A percentile compares a stretch with the other conserved stretches of the same genome.
These are phyloP conservation scores for Schizosaccharomyces octosporus DNA, from an alignment of 805 yeast species.

Conservation along the genomic window DNA sequence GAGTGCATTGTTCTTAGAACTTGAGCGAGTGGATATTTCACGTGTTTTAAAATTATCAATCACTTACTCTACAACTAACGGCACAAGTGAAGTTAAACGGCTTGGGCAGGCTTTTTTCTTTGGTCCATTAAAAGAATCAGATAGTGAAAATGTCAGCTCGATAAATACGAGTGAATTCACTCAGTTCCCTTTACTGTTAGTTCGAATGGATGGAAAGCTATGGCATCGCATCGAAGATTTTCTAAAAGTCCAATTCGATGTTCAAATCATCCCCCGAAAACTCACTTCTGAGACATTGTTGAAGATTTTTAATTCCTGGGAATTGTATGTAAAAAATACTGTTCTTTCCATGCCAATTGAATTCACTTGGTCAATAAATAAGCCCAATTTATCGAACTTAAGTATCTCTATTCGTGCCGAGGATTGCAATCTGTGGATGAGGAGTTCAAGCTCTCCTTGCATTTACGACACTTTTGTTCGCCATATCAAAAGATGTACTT, in stretches of 20 bases:
- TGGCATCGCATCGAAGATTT: neutral
- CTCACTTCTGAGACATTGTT: neutral
- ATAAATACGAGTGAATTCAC: neutral
- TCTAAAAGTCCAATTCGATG: neutral
- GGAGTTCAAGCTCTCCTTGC: neutral
- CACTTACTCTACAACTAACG: neutral
- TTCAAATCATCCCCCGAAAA: neutral
- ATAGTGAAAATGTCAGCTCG: neutral
- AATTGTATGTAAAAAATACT: neutral
- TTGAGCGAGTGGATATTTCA: neutral
- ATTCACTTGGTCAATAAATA: neutral
- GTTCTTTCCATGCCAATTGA: neutral
- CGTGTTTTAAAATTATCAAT: no score
- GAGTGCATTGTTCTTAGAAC: neutral
- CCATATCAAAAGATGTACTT: neutral
- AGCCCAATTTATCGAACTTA: neutral
- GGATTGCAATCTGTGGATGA: neutral
- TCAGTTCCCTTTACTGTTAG: neutral
- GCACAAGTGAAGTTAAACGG: neutral
- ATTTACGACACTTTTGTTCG: neutral
- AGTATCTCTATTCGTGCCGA: neutral
- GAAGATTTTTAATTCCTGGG: neutral
- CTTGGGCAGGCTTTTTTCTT: neutral
- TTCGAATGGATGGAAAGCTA: neutral
- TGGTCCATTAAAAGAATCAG: neutral